Evolutionary conservation across 495 filamentous ascomycete species (phyloP).

Genomic region (Sordaria brevicollis): DNA sequence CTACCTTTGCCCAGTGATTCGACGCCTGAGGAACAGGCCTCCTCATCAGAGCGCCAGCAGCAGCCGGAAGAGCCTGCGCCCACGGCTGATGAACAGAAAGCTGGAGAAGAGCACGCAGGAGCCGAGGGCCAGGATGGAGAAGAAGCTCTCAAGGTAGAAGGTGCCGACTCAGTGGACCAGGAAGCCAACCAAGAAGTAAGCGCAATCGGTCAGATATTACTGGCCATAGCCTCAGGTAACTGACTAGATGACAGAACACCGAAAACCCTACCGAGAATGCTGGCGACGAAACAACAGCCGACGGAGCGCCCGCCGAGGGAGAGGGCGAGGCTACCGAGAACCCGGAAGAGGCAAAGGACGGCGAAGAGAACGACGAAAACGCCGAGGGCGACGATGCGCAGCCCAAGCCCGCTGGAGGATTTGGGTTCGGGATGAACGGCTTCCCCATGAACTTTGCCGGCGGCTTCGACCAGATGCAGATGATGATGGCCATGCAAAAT

Average conservation of each 20-base stretch:
- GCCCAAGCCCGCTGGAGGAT: slow-evolving; percentile 24
- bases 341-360: neutral
- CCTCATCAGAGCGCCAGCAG: neutral
- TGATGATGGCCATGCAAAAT: slow-evolving; percentile 64
- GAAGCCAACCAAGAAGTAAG: neutral
- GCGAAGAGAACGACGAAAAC: slow-evolving; percentile 16
- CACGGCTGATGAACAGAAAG: slow-evolving; percentile 1
- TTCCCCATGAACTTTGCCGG: slow-evolving; percentile 60
- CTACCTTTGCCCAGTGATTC: neutral
- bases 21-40: neutral
- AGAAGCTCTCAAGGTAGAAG: slow-evolving; percentile 5
- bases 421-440: slow-evolving; percentile 38
- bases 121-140: slow-evolving; percentile 15
- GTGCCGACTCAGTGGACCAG: neutral
- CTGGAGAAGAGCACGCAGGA: slow-evolving; percentile 4
- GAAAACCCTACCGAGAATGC: neutral
- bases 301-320: neutral
- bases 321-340: neutral
- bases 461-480: slow-evolving; percentile 62
- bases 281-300: neutral
- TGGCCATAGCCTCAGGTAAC: neutral
- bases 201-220: neutral
- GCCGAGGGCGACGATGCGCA: slow-evolving; percentile 19
- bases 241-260: neutral
- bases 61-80: neutral